These are phyloP conservation scores for Rhynchospora pubera DNA, from an alignment of 176 grass and related monocot genomes.

Conservation along the genomic window DNA sequence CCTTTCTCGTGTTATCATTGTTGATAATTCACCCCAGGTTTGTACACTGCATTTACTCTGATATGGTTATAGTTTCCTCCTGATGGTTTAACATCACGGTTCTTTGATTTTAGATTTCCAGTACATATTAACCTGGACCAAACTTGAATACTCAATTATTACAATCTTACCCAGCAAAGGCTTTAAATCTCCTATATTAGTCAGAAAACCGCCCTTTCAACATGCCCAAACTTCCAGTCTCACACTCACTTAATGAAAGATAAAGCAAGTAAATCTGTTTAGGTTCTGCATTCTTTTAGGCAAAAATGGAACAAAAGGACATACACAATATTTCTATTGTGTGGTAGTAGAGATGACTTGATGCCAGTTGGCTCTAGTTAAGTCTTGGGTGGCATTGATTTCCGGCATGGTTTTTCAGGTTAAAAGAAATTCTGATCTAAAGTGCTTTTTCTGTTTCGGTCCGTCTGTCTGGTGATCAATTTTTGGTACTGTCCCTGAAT, in stretches of 20 bases:
- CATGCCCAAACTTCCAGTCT: not conserved
- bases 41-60: not conserved
- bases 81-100: not conserved
- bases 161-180: not conserved
- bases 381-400: not conserved
- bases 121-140: not conserved
- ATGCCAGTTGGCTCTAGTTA: not conserved
- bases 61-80: not conserved
- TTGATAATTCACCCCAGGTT: constrained; percentile 99
- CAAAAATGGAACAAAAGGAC: not conserved
- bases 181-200: not conserved
- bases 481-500: no score
- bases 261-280: not conserved
- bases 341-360: not conserved
- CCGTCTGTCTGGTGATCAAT: not conserved
- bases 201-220: not conserved
- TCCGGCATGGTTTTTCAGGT: not conserved
- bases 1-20: constrained; percentile 73
- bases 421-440: not conserved
- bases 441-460: not conserved
- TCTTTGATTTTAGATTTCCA: not conserved
- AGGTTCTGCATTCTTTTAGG: not conserved
- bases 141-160: not conserved
- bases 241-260: not conserved
- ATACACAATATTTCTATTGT: not conserved